Evolutionary conservation across 2,329 filamentous ascomycete species (phyloP).

Genomic region (Xylariales sp.): DNA sequence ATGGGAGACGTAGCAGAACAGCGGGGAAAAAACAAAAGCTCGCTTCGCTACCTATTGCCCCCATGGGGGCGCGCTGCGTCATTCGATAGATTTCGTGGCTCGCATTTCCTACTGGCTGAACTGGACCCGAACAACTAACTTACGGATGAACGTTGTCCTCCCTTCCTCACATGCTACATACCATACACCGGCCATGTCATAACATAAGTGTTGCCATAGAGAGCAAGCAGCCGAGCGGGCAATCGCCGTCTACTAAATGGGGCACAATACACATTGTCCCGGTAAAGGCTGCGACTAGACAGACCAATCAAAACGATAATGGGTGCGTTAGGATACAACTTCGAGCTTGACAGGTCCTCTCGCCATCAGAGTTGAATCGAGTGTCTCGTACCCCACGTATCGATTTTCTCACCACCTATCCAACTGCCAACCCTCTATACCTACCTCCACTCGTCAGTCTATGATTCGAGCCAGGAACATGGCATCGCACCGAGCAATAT

Average conservation of each 20-base stretch:
- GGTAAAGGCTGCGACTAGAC: no score
- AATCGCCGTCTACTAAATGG: background rate
- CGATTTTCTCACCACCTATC: background rate
- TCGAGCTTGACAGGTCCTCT: background rate
- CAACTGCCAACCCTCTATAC: background rate
- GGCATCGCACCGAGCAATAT: background rate
- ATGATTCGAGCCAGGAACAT: background rate
- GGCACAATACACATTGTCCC: background rate
- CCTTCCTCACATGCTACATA: background rate
- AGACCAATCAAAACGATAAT: no score
- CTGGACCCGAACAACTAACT: background rate
- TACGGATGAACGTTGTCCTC: background rate
- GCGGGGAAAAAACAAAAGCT: background rate
- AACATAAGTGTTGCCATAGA: background rate
- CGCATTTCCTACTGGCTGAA: background rate
- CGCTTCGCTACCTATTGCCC: background rate
- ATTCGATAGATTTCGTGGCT: background rate
- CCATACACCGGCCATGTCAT: background rate
- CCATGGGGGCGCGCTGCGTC: background rate
- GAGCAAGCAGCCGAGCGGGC: background rate
- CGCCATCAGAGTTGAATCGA: background rate
- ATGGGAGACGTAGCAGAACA: constrained; percentile 5
- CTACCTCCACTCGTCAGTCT: background rate
- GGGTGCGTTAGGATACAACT: background rate
- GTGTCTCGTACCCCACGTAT: background rate